A percentile compares a stretch with the other conserved stretches of the same genome.
Conservation (phyloP, 345 rosid species). For the Brassica rapa region DNA sequence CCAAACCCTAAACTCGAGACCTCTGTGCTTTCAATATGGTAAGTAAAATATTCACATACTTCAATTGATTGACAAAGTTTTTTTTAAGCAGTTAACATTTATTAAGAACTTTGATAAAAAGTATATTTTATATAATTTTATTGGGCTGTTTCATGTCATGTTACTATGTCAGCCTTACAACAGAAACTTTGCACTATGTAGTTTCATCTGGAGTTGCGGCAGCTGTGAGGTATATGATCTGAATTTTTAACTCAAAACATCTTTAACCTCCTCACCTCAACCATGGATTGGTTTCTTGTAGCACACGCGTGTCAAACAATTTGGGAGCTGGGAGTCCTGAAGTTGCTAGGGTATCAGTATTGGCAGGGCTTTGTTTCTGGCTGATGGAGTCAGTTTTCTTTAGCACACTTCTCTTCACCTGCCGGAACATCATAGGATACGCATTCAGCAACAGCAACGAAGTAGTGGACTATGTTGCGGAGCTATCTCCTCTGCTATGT, state of each 20-base stretch:
- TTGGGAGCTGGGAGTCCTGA: conserved; percentile 44
- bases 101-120: too few relatives aligned
- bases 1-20: conserved; percentile 61
- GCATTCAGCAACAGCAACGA: conserved; percentile 29
- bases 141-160: neutral
- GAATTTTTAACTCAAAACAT: neutral
- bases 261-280: neutral
- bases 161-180: conserved; percentile 35
- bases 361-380: conserved; percentile 33
- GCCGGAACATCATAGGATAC: conserved; percentile 21
- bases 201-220: conserved; percentile 40
- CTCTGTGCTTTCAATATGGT: conserved; percentile 67
- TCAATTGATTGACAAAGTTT: too few relatives aligned
- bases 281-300: conserved; percentile 12
- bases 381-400: conserved; percentile 29
- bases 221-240: conserved; percentile 37
- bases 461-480: conserved; percentile 37
- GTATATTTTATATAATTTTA: too few relatives aligned
- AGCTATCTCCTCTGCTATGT: conserved; percentile 46
- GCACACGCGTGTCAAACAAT: conserved; percentile 53
- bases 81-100: neutral
- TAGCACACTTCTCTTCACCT: conserved; percentile 36
- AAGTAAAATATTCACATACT: neutral
- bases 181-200: conserved; percentile 33
- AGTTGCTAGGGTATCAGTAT: conserved; percentile 23